A percentile compares a stretch with the other conserved stretches of the same genome.
phyloP scores from a whole-genome alignment of 1,139 yeast genomes.

The Magnusiomyces paraingens region DNA sequence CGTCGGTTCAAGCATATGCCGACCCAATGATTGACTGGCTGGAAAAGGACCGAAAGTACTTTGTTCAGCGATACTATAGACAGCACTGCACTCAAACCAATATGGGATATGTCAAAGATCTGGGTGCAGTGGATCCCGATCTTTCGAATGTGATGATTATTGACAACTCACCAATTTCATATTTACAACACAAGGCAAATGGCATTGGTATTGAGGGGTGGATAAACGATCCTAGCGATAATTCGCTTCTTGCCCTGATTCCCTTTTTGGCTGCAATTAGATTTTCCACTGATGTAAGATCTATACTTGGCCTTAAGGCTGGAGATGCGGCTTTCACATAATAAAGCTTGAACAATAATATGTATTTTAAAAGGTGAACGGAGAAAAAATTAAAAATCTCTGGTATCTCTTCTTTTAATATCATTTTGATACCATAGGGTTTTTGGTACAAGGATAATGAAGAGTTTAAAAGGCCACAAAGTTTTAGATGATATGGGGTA shows the following conservation, averaged over 20 bases:
- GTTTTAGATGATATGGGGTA: too few species aligned
- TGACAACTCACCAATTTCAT: slow-evolving; percentile 90
- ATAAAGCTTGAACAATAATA: too few species aligned
- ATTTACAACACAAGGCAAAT: slow-evolving; percentile 74
- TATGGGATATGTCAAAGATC: slow-evolving; percentile 84
- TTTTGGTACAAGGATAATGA: too few species aligned
- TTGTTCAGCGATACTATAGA: slow-evolving; percentile 64
- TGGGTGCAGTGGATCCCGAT: slow-evolving; percentile 50
- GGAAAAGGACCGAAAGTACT: slow-evolving; percentile 47
- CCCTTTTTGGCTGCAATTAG: slow-evolving; percentile 79
- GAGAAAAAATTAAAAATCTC: too few species aligned
- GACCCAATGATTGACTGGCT: slow-evolving; percentile 95
- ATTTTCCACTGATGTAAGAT: slow-evolving; percentile 80
- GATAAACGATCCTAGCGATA: slow-evolving; percentile 91
- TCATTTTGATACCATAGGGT: too few species aligned
- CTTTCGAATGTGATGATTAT: slow-evolving; percentile 69
- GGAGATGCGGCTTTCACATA: slow-evolving; percentile 44
- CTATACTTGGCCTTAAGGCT: slow-evolving; percentile 62
- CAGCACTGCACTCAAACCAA: slow-evolving; percentile 59
- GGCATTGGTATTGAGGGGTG: slow-evolving; percentile 95
- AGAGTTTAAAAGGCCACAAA: too few species aligned
- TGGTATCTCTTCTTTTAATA: too few species aligned
- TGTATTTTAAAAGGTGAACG: too few species aligned
- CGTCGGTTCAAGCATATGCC: slow-evolving; percentile 90
- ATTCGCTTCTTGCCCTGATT: slow-evolving; percentile 68